Percentiles rank a stretch among this genome's conserved stretches.
Conservation (phyloP, 1,139 yeast genomes). For the Hemisphaericaspora xylofermentans region DNA sequence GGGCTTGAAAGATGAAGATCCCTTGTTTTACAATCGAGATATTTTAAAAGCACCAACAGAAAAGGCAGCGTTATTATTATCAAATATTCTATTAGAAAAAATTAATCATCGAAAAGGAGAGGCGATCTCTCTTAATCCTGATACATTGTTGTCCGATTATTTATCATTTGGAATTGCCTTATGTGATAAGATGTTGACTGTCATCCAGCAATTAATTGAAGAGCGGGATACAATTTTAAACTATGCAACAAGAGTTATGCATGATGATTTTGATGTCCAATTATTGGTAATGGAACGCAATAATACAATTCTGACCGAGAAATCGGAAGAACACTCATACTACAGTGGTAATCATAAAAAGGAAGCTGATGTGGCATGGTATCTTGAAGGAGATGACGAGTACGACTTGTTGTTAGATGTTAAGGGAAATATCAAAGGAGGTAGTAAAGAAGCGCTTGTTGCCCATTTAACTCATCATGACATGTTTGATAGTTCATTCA, state of each 20-base stretch:
- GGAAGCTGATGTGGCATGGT: constrained; percentile 66
- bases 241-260: constrained; percentile 76
- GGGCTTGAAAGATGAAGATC: constrained; percentile 58
- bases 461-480: constrained; percentile 85
- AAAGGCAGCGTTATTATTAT: constrained; percentile 49
- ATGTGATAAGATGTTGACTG: constrained; percentile 41
- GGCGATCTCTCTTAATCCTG: constrained; percentile 50
- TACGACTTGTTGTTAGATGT: constrained; percentile 69
- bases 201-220: constrained; percentile 60
- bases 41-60: constrained; percentile 45
- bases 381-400: constrained; percentile 74
- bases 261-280: constrained; percentile 65
- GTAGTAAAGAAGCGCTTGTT: constrained; percentile 76
- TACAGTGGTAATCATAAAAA: constrained; percentile 38
- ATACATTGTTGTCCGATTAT: constrained; percentile 43
- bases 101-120: constrained; percentile 41
- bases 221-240: constrained; percentile 69
- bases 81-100: constrained; percentile 46
- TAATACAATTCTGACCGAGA: constrained; percentile 47
- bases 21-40: constrained; percentile 42
- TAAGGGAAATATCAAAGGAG: constrained; percentile 79
- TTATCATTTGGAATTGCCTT: constrained; percentile 48
- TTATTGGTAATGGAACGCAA: constrained; percentile 60
- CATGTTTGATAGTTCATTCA: constrained; percentile 64
- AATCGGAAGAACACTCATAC: constrained; percentile 35